Conservation (phyloP, 257 asterid species). For the Rhazya stricta region DNA sequence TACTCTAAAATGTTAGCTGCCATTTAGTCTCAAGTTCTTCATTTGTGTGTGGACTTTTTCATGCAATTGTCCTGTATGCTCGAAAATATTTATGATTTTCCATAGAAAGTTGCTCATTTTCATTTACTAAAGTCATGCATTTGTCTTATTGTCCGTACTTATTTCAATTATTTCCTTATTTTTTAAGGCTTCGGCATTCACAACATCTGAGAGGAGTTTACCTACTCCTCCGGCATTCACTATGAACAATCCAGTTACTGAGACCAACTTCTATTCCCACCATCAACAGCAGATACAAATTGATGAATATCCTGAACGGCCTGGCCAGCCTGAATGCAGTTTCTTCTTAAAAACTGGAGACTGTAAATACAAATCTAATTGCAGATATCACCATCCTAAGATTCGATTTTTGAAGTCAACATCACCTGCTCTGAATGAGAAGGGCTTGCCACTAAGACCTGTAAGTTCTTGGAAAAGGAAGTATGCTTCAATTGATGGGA, state of each 20-base stretch:
- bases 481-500: no score
- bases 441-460: slow-evolving; percentile 96
- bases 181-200: slow-evolving; percentile 52
- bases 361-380: slow-evolving; percentile 73
- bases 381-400: slow-evolving; percentile 93
- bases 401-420: slow-evolving; percentile 34
- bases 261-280: slow-evolving; percentile 42
- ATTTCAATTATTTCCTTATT: slow-evolving; percentile 13
- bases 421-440: slow-evolving; percentile 54
- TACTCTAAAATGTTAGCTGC: neutral
- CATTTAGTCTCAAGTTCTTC: neutral
- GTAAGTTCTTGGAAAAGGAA: slow-evolving; percentile 41
- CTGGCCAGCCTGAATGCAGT: slow-evolving; percentile 87
- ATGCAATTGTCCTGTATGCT: neutral
- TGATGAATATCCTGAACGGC: slow-evolving; percentile 84
- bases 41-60: neutral
- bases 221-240: slow-evolving; percentile 94
- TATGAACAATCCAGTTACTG: slow-evolving; percentile 42
- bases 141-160: neutral
- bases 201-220: slow-evolving; percentile 66
- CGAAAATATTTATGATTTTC: neutral
- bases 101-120: slow-evolving; percentile 7
- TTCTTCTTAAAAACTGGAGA: slow-evolving; percentile 82
- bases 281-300: slow-evolving; percentile 37
- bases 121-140: slow-evolving; percentile 25